Evolutionary conservation across 139 green algal species (phyloP).

Genomic region (Tetradesmus obliquus): DNA sequence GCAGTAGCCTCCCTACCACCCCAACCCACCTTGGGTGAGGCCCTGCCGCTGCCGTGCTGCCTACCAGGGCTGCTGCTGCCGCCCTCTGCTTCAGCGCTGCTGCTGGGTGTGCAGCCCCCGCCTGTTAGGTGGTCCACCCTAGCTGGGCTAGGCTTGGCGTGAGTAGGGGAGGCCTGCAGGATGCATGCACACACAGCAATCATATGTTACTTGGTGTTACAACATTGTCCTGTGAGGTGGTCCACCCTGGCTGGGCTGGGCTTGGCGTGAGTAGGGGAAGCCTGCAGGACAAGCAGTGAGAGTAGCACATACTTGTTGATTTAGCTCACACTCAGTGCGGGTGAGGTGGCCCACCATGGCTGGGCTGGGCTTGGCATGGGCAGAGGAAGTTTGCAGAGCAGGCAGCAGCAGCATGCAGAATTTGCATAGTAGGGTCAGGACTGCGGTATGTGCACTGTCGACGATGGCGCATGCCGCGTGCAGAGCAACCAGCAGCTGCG

Average conservation of each 20-base stretch:
- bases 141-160: background rate
- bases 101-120: background rate
- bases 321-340: no score
- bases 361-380: no score
- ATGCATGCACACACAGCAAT: background rate
- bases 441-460: no score
- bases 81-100: background rate
- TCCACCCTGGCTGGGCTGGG: background rate
- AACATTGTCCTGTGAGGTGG: background rate
- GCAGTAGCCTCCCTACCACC: no score
- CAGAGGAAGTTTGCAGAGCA: no score
- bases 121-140: conserved; percentile 27
- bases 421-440: no score
- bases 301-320: no score
- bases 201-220: background rate
- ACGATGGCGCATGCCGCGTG: no score
- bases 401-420: no score
- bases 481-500: no score
- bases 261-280: no score
- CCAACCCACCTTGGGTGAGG: background rate
- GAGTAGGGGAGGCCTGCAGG: background rate
- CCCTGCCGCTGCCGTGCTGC: background rate
- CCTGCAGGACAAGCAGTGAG: no score
- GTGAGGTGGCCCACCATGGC: background rate
- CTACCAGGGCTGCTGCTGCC: background rate